These are phyloP conservation scores for Ogataea nakhonphanomensis DNA, from an alignment of 805 yeast genomes.

Conservation along the genomic window DNA sequence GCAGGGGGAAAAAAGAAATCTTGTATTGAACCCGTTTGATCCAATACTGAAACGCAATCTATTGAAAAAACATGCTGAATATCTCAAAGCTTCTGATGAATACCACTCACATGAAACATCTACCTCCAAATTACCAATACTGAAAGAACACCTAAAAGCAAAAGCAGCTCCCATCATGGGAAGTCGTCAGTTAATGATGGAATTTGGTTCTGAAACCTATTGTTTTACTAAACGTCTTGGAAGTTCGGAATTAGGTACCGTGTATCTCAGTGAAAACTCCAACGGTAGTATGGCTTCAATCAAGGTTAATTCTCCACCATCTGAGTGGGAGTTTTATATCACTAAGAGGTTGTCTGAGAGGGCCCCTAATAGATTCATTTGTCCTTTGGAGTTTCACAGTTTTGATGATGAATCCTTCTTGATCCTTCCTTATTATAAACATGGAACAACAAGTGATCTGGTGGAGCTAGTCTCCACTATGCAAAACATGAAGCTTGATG, in stretches of 20 bases:
- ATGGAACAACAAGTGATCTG: slow-evolving; percentile 72
- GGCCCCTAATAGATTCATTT: slow-evolving; percentile 32
- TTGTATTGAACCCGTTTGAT: slow-evolving; percentile 40
- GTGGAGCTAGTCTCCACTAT: slow-evolving; percentile 45
- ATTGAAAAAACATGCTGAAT: slow-evolving; percentile 33
- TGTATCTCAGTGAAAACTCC: slow-evolving; percentile 62
- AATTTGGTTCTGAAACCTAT: slow-evolving; percentile 41
- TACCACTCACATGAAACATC: slow-evolving; percentile 15
- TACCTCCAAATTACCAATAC: slow-evolving; percentile 4
- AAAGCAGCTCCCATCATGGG: slow-evolving; percentile 28
- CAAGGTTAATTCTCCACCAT: slow-evolving; percentile 67
- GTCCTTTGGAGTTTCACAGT: slow-evolving; percentile 48
- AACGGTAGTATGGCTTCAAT: slow-evolving; percentile 61
- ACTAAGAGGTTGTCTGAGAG: slow-evolving; percentile 53
- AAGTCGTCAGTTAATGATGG: slow-evolving; percentile 39
- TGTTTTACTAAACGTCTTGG: slow-evolving; percentile 61
- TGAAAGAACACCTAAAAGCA: slow-evolving; percentile 21
- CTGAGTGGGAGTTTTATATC: slow-evolving; percentile 80
- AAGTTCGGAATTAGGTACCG: slow-evolving; percentile 77
- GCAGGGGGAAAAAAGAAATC: slow-evolving; percentile 6
- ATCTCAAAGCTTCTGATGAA: slow-evolving; percentile 27
- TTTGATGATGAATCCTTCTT: slow-evolving; percentile 69
- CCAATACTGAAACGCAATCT: slow-evolving; percentile 36
- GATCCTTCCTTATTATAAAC: slow-evolving; percentile 57
- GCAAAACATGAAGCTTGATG: slow-evolving; percentile 45